These are phyloP conservation scores for Plasmodium blacklocki DNA, from an alignment of 169 alveolate genomes.

Conservation along the genomic window DNA sequence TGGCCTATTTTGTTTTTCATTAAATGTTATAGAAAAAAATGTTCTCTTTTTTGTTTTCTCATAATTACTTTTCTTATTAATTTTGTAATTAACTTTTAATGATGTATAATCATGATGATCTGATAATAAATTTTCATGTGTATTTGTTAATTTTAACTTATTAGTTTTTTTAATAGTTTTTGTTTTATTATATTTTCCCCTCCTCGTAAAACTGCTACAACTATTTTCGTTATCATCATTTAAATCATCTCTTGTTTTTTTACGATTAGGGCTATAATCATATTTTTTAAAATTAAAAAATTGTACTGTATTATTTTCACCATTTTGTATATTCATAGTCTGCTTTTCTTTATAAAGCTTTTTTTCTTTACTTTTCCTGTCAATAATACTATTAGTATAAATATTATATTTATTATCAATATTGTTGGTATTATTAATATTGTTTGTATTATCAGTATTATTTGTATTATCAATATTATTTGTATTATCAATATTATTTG, in stretches of 20 bases:
- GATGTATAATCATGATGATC: conserved; percentile 50
- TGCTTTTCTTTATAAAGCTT: no score
- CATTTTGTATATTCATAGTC: no score
- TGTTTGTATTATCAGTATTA: no score
- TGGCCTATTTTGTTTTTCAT: conserved; percentile 28
- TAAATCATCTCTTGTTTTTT: conserved; percentile 1
- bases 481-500: background rate
- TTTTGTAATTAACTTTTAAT: conserved; percentile 69
- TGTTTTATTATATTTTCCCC: conserved; percentile 5
- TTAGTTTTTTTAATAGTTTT: conserved; percentile 21
- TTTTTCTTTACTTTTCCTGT: no score
- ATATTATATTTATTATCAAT: no score
- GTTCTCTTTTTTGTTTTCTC: conserved; percentile 48
- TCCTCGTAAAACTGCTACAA: background rate
- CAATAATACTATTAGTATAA: no score
- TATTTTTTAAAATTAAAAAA: conserved; percentile 13
- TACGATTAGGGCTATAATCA: no score
- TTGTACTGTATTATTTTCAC: conserved; percentile 28
- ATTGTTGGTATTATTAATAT: no score
- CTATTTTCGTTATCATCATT: conserved; percentile 9
- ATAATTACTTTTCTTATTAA: conserved; percentile 64
- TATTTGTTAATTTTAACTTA: conserved; percentile 33
- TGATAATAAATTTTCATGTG: conserved; percentile 36
- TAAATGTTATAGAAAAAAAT: conserved; percentile 10
- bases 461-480: no score